Evolutionary conservation across 1,284 basidiomycete genomes (phyloP).

Genomic region (Rhizopogon parksii): DNA sequence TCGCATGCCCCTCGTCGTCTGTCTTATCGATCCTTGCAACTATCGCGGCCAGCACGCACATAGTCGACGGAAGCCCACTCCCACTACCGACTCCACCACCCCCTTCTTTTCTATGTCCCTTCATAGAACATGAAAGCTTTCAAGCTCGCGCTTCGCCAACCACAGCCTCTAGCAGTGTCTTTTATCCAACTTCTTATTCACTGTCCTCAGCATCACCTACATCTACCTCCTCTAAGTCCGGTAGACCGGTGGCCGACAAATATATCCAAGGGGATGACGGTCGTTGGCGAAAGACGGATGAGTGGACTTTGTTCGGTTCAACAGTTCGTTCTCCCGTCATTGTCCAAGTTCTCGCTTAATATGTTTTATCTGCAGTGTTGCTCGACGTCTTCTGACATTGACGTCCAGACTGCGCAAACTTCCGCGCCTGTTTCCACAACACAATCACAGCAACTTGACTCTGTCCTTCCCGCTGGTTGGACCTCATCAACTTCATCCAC

Average conservation of each 20-base stretch:
- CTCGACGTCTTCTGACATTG: constrained; percentile 20
- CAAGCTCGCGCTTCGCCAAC: constrained; percentile 1
- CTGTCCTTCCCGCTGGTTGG: constrained; percentile 54
- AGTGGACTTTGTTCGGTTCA: constrained; percentile 58
- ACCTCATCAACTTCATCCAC: constrained; percentile 12
- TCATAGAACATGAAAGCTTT: constrained; percentile 26
- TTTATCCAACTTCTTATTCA: neutral
- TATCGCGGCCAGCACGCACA: constrained; percentile 39
- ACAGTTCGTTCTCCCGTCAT: constrained; percentile 37
- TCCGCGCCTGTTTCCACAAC: constrained; percentile 13
- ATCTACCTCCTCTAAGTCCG: neutral
- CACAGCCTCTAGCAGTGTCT: neutral
- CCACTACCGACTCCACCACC: constrained; percentile 30
- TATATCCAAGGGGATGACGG: constrained; percentile 52
- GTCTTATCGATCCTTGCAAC: constrained; percentile 50
- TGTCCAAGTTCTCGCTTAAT: constrained; percentile 8
- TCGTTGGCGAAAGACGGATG: constrained; percentile 50
- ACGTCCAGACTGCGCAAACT: constrained; percentile 22
- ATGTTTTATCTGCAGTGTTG: constrained; percentile 15
- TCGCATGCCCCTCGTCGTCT: constrained; percentile 35
- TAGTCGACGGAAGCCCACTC: constrained; percentile 41
- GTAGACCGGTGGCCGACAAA: constrained; percentile 42
- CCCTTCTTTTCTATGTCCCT: constrained; percentile 57
- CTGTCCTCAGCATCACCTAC: neutral
- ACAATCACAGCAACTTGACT: constrained; percentile 23